A percentile compares a stretch with the other conserved stretches of the same genome.
Evolutionary conservation across 2,329 filamentous ascomycete genomes (phyloP).

Genomic region (Metarhizium sp.): DNA sequence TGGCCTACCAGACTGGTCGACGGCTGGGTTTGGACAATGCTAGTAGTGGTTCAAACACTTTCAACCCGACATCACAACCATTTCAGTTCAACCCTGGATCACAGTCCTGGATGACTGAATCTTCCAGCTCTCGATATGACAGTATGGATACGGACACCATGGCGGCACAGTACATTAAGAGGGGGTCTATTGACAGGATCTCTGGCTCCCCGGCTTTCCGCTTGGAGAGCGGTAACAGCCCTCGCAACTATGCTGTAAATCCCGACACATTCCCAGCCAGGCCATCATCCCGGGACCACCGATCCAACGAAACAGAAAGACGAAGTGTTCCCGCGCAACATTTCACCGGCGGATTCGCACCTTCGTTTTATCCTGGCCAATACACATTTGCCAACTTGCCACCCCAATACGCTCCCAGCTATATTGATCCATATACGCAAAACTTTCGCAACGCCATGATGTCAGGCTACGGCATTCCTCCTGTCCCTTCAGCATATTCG

Average conservation of each 20-base stretch:
- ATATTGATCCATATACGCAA: conserved; percentile 27
- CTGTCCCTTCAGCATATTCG: conserved; percentile 21
- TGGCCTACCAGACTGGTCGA: conserved; percentile 24
- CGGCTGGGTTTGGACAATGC: conserved; percentile 24
- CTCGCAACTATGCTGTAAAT: conserved; percentile 18
- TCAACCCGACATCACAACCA: conserved; percentile 23
- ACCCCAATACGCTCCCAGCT: conserved; percentile 24
- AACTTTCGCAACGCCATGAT: conserved; percentile 28
- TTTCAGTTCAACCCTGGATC: conserved; percentile 40
- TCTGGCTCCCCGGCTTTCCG: conserved; percentile 23
- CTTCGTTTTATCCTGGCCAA: conserved; percentile 21
- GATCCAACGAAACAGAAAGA: conserved; percentile 28
- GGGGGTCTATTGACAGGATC: conserved; percentile 29
- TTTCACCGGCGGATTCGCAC: conserved; percentile 18
- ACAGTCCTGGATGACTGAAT: conserved; percentile 34
- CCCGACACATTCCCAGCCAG: conserved; percentile 30
- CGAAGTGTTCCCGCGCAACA: conserved; percentile 22
- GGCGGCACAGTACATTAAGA: conserved; percentile 21
- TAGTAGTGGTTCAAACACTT: conserved; percentile 10
- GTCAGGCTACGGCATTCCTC: conserved; percentile 22
- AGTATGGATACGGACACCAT: conserved; percentile 23
- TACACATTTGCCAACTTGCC: conserved; percentile 20
- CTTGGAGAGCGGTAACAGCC: conserved; percentile 18
- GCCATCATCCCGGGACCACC: conserved; percentile 22
- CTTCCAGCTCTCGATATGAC: conserved; percentile 14